phyloP scores from a whole-genome alignment of 1,284 basidiomycete species.

The Microbotryum lychnidis-dioicae region DNA sequence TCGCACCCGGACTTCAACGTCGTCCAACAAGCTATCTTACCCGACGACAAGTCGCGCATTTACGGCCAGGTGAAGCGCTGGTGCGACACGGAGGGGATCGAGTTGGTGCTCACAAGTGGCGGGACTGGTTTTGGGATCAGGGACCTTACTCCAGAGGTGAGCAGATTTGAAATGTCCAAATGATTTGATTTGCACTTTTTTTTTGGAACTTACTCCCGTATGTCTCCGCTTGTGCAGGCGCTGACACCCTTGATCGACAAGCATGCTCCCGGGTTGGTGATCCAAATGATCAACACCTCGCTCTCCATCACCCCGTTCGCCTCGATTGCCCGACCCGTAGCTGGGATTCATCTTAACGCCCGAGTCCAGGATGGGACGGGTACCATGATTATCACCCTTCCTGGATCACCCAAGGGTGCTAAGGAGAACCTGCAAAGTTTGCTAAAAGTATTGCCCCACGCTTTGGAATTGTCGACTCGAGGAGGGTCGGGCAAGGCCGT shows the following conservation, averaged over 20 bases:
- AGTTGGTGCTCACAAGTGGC: slow-evolving; percentile 71
- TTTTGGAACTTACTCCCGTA: not conserved
- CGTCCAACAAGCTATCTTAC: slow-evolving; percentile 44
- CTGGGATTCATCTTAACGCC: slow-evolving; percentile 49
- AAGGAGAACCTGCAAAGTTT: slow-evolving; percentile 64
- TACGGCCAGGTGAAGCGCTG: slow-evolving; percentile 47
- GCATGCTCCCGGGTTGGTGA: slow-evolving; percentile 67
- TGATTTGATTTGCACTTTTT: not conserved
- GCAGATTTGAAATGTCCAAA: slow-evolving; percentile 5
- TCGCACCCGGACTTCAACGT: slow-evolving; percentile 24
- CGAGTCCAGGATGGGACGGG: slow-evolving; percentile 40
- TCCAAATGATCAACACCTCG: slow-evolving; percentile 61
- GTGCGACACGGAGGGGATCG: slow-evolving; percentile 46
- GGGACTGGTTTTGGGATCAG: slow-evolving; percentile 75
- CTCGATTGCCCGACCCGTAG: slow-evolving; percentile 69
- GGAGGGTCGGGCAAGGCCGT: slow-evolving; percentile 48
- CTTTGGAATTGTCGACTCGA: slow-evolving; percentile 60
- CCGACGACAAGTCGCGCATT: slow-evolving; percentile 56
- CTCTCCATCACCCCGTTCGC: slow-evolving; percentile 67
- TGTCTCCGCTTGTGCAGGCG: slow-evolving; percentile 46
- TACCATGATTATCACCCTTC: slow-evolving; percentile 67
- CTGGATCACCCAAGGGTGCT: slow-evolving; percentile 75
- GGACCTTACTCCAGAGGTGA: slow-evolving; percentile 72
- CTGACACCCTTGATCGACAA: slow-evolving; percentile 62
- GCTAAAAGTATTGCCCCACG: slow-evolving; percentile 51